Percentiles rank a stretch among this genome's conserved stretches.
Conservation (phyloP, 805 yeast genomes). For the Starmerella floricola region DNA sequence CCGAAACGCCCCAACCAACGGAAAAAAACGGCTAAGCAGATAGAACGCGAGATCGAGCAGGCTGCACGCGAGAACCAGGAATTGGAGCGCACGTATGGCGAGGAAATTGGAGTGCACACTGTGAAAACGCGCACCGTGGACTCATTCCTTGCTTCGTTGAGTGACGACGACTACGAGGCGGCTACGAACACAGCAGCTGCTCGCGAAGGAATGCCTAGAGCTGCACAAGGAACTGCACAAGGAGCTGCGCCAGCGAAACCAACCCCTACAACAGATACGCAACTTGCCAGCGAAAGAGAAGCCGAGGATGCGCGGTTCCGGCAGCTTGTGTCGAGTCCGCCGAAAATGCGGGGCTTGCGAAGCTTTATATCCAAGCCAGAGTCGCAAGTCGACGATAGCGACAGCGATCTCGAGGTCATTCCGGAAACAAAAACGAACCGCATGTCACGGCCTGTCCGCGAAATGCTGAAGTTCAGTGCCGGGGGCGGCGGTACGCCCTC, state of each 20-base stretch:
- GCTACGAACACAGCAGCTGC: background rate
- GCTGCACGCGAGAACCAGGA: slow-evolving; percentile 14
- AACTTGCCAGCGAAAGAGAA: background rate
- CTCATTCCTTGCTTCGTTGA: slow-evolving; percentile 15
- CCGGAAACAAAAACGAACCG: slow-evolving; percentile 17
- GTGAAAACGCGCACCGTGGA: slow-evolving; percentile 9
- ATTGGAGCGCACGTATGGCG: slow-evolving; percentile 12
- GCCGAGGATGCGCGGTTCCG: background rate
- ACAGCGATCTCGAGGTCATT: slow-evolving; percentile 21
- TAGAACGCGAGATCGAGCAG: slow-evolving; percentile 8
- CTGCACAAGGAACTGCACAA: background rate
- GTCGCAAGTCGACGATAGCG: slow-evolving; percentile 5
- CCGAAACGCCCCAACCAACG: background rate
- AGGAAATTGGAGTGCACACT: slow-evolving; percentile 14
- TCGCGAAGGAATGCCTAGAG: background rate
- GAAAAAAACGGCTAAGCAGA: slow-evolving; percentile 4
- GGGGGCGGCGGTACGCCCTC: slow-evolving; percentile 7
- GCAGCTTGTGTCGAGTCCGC: slow-evolving; percentile 18
- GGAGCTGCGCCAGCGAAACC: background rate
- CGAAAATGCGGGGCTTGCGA: slow-evolving; percentile 13
- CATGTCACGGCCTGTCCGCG: slow-evolving; percentile 14
- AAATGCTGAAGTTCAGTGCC: slow-evolving; percentile 14
- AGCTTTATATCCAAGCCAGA: slow-evolving; percentile 11
- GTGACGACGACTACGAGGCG: slow-evolving; percentile 1
- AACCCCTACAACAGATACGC: background rate